These are phyloP conservation scores for Saccharomyces paradoxus DNA, from an alignment of 805 yeast species.

Conservation along the genomic window DNA sequence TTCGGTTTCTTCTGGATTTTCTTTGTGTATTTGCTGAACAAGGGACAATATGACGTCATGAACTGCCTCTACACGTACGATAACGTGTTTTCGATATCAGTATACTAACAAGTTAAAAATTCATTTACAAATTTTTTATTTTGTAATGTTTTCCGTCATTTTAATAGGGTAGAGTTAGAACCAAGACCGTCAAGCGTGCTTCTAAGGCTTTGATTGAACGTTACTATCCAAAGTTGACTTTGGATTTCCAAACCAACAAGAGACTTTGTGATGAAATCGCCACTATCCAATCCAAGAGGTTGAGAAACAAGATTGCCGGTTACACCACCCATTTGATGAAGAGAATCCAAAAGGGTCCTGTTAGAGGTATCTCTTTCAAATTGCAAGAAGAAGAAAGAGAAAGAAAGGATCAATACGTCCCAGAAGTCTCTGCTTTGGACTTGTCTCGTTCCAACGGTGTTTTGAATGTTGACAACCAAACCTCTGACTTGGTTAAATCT, in stretches of 20 bases:
- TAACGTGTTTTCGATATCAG: neutral
- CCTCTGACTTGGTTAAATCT: slow-evolving; percentile 88
- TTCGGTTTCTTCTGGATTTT: neutral
- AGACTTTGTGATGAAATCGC: slow-evolving; percentile 98
- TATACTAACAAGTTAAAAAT: neutral
- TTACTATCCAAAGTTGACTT: slow-evolving; percentile 98
- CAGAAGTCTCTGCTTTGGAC: slow-evolving; percentile 99
- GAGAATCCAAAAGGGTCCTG: slow-evolving; percentile 99
- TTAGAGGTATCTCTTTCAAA: slow-evolving; percentile 99
- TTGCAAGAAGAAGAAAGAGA: slow-evolving; percentile 99
- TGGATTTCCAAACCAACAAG: slow-evolving; percentile 99
- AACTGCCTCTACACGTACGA: neutral
- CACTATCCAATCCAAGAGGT: slow-evolving; percentile 97
- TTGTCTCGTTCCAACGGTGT: slow-evolving; percentile 92
- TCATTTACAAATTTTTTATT: neutral
- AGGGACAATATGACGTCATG: neutral
- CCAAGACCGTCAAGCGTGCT: slow-evolving; percentile 99
- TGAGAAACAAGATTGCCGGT: slow-evolving; percentile 99
- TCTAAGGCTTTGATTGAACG: slow-evolving; percentile 98
- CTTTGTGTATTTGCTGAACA: neutral
- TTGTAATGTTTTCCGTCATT: slow-evolving; percentile 1
- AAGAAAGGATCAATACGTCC: slow-evolving; percentile 99
- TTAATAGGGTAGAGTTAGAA: slow-evolving; percentile 97
- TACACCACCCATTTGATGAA: slow-evolving; percentile 99
- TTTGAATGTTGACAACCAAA: slow-evolving; percentile 94